Evolutionary conservation across 352 stramenopile genomes (phyloP), one percentile per base, ranked within the genome.

Genomic region (Phytophthora sp.): DNA sequence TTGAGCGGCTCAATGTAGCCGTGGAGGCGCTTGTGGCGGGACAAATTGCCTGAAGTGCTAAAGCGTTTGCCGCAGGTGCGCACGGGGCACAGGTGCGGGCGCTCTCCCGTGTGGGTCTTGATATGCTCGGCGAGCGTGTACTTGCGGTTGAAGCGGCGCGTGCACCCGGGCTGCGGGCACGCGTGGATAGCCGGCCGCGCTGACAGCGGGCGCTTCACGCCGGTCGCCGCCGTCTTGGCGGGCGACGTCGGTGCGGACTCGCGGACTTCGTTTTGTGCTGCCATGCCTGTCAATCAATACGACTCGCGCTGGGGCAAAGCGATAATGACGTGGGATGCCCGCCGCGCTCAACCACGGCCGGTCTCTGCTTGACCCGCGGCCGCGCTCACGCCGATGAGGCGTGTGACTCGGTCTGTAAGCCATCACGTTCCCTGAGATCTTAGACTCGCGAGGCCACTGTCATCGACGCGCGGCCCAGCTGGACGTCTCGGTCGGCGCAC

Each of bases 91-190:
- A 66, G 39, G 34, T 82, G 65, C 8, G 73, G 73, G 7, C 64
- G 69, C 23, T 82, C 72, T n/a, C n/a, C n/a, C n/a, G n/a, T n/a
- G n/a, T n/a, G n/a, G n/a, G 79, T 90, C 65, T 88, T 88, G 48
- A 82, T 76, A 64, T 90, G 81, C 51, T 88, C 78, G 7, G 62
- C 82, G 61, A 88, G 76, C 21, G 78, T 88, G 52, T 82, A 84
- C 28, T 79, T 82, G 69, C 77, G 75, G 60, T 83, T 79, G 61
- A 87, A 85, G 23, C 73, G 69, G 8, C 72, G 61, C 10, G 50
- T 66, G 53, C 77, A 87, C 35, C 59, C 54, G 24, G 43, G 54
- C 18, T 76, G 64, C 2, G 69, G 46, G 7, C 72, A 81, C 30
- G 35, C 50, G 48, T 80, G 72, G 38, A 60, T 70, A n/a, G 46